Evolutionary conservation across 441 rosid genomes (phyloP).

Genomic region (Bocquillonia castaneifolia): DNA sequence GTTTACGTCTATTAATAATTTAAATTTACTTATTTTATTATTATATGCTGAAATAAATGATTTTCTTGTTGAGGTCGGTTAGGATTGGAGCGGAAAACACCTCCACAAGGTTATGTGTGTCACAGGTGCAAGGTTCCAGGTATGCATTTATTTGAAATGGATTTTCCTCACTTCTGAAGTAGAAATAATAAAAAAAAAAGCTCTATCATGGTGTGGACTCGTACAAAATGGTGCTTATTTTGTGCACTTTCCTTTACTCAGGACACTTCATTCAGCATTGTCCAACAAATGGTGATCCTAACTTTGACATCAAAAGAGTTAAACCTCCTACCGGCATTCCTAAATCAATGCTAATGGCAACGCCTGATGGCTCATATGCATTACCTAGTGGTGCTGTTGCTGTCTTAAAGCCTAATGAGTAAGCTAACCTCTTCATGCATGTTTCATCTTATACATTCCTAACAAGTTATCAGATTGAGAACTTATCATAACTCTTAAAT

Average conservation of each 20-base stretch:
- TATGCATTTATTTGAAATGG: constrained; percentile 30
- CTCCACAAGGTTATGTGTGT: constrained; percentile 93
- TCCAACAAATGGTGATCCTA: constrained; percentile 97
- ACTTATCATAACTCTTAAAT: constrained; percentile 11
- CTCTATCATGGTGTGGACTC: constrained; percentile 8
- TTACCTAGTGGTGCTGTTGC: constrained; percentile 97
- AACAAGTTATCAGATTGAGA: constrained; percentile 5
- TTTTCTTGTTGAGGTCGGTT: constrained; percentile 28
- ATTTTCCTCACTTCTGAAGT: neutral
- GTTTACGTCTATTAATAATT: neutral
- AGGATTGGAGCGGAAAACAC: constrained; percentile 94
- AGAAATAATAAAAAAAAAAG: neutral
- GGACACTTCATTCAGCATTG: constrained; percentile 99
- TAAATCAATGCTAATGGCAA: constrained; percentile 95
- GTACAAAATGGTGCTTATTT: constrained; percentile 6
- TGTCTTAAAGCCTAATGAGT: constrained; percentile 95
- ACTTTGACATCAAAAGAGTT: constrained; percentile 77
- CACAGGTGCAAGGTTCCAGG: constrained; percentile 95
- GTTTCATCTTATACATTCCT: constrained; percentile 13
- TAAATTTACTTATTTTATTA: neutral
- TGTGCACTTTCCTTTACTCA: constrained; percentile 24
- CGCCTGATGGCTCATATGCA: constrained; percentile 95
- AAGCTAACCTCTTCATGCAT: constrained; percentile 26
- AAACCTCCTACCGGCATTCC: constrained; percentile 98
- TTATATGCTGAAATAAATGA: constrained; percentile 22